Percentiles rank a stretch among this genome's conserved stretches.
Conservation (phyloP, 2,329 filamentous ascomycete species). For the Fusarium abutilonis region DNA sequence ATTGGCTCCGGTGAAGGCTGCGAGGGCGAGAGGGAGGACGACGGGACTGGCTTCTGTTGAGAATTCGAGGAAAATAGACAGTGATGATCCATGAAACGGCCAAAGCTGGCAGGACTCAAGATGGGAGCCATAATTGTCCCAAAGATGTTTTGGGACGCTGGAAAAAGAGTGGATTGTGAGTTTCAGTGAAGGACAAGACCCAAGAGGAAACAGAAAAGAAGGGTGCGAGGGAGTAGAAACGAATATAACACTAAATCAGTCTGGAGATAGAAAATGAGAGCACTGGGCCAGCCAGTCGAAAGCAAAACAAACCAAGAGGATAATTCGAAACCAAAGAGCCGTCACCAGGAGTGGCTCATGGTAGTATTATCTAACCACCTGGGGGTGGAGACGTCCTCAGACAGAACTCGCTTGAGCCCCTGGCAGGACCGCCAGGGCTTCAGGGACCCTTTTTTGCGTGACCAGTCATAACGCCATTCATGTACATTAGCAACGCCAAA, state of each 20-base stretch:
- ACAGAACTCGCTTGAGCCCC: constrained; percentile 40
- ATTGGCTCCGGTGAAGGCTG: constrained; percentile 40
- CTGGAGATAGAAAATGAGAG: constrained; percentile 18
- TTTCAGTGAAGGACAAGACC: constrained; percentile 33
- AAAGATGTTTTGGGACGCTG: constrained; percentile 14
- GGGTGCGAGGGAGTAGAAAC: constrained; percentile 32
- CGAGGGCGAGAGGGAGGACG: constrained; percentile 37
- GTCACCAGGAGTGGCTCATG: constrained; percentile 38
- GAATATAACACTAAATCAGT: constrained; percentile 25
- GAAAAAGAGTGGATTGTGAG: constrained; percentile 11
- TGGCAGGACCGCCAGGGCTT: constrained; percentile 20
- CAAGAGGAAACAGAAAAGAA: constrained; percentile 27
- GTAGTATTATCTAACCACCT: constrained; percentile 41
- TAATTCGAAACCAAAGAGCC: constrained; percentile 38
- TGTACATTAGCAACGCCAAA: constrained; percentile 31
- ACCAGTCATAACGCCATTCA: constrained; percentile 21
- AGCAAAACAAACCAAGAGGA: constrained; percentile 33
- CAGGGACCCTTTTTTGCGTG: not conserved
- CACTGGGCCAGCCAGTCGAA: constrained; percentile 41
- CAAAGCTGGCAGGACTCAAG: constrained; percentile 38
- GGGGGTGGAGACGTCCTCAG: constrained; percentile 28
- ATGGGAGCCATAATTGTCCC: constrained; percentile 39
- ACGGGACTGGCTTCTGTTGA: constrained; percentile 41
- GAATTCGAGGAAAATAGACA: constrained; percentile 20
- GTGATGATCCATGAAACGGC: constrained; percentile 36